phyloP scores from a whole-genome alignment of 2,329 filamentous ascomycete genomes.

The Fusarium setosum region DNA sequence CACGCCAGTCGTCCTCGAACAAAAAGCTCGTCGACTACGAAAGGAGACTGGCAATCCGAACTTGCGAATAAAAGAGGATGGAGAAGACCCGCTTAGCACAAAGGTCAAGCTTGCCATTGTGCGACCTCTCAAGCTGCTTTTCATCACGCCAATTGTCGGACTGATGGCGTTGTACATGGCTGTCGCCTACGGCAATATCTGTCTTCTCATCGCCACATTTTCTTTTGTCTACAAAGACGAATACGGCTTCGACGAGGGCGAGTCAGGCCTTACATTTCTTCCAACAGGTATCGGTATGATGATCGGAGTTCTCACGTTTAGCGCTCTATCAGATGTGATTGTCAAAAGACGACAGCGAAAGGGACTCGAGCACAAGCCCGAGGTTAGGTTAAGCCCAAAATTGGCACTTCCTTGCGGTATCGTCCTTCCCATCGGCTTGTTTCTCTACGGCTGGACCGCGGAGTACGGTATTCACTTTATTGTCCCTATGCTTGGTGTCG shows the following conservation, averaged over 20 bases:
- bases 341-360: conserved; percentile 8
- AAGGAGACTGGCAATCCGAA: conserved; percentile 52
- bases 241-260: conserved; percentile 66
- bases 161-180: conserved; percentile 71
- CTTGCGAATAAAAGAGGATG: neutral
- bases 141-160: conserved; percentile 71
- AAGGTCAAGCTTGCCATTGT: conserved; percentile 68
- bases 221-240: conserved; percentile 66
- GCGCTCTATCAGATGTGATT: conserved; percentile 18
- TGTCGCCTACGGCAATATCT: conserved; percentile 70
- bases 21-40: neutral
- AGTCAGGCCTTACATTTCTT: conserved; percentile 46
- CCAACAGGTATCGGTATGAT: conserved; percentile 28
- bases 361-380: conserved; percentile 10
- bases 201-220: conserved; percentile 60
- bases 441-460: conserved; percentile 30
- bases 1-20: neutral
- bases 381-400: conserved; percentile 26
- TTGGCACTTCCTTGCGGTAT: conserved; percentile 18
- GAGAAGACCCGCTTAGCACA: neutral
- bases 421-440: conserved; percentile 19
- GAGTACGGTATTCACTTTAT: conserved; percentile 26
- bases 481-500: conserved; percentile 45
- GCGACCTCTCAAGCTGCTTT: conserved; percentile 70
- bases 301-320: conserved; percentile 18